Evolutionary conservation across 1,284 basidiomycete genomes (phyloP).

Genomic region (Moniliella sp.): DNA sequence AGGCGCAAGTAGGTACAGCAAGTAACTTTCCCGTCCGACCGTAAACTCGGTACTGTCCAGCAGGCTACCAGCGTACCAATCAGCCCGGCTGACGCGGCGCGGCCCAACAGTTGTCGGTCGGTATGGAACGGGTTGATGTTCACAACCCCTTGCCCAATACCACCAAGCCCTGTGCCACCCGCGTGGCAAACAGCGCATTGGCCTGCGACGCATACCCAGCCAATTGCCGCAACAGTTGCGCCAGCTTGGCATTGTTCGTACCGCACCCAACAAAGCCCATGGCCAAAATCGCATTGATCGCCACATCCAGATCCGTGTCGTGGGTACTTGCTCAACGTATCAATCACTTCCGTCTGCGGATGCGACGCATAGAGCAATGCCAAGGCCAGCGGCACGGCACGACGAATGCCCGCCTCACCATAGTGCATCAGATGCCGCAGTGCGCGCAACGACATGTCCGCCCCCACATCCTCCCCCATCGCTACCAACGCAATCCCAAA

Average conservation of each 20-base stretch:
- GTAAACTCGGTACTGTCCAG: slow-evolving; percentile 70
- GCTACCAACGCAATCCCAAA: slow-evolving; percentile 81
- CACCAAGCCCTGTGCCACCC: slow-evolving; percentile 81
- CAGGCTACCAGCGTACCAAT: slow-evolving; percentile 72
- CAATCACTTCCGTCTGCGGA: slow-evolving; percentile 79
- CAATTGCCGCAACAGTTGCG: slow-evolving; percentile 86
- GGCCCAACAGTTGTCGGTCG: slow-evolving; percentile 71
- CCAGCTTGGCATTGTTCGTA: slow-evolving; percentile 88
- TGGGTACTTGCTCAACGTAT: slow-evolving; percentile 99
- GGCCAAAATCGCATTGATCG: slow-evolving; percentile 86
- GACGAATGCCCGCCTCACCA: slow-evolving; percentile 76
- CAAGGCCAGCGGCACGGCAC: slow-evolving; percentile 81
- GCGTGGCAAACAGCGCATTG: slow-evolving; percentile 89
- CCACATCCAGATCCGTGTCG: slow-evolving; percentile 86
- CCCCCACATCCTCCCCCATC: slow-evolving; percentile 94
- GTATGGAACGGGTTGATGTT: slow-evolving; percentile 93
- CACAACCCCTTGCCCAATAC: slow-evolving; percentile 99
- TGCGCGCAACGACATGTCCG: slow-evolving; percentile 49
- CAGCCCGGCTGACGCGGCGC: slow-evolving; percentile 72
- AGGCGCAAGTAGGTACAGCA: slow-evolving; percentile 84
- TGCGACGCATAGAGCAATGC: slow-evolving; percentile 86
- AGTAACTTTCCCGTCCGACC: slow-evolving; percentile 53
- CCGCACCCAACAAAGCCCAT: slow-evolving; percentile 97
- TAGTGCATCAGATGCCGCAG: slow-evolving; percentile 58
- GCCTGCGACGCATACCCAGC: slow-evolving; percentile 95